These are phyloP conservation scores for Acephala macrosclerotiorum DNA, from an alignment of 2,329 filamentous ascomycete genomes.

Conservation along the genomic window DNA sequence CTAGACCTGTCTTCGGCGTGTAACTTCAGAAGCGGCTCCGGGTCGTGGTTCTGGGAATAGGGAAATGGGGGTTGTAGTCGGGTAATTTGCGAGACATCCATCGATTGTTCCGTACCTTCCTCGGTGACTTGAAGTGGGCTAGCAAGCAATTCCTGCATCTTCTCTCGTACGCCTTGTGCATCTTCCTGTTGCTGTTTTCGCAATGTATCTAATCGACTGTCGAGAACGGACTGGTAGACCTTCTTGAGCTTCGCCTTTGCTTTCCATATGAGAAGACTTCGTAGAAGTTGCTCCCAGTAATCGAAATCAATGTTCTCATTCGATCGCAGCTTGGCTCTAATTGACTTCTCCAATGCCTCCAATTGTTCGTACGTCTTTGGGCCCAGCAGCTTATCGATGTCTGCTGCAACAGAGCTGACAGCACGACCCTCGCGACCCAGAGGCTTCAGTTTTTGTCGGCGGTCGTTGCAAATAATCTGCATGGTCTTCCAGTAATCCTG, in stretches of 20 bases:
- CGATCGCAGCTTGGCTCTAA: conserved; percentile 83
- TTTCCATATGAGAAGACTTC: conserved; percentile 88
- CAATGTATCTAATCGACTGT: conserved; percentile 71
- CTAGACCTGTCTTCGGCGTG: conserved; percentile 68
- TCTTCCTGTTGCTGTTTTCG: conserved; percentile 72
- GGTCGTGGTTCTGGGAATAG: conserved; percentile 61
- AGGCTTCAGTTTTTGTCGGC: conserved; percentile 69
- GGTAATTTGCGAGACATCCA: conserved; percentile 27
- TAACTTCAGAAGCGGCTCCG: conserved; percentile 70
- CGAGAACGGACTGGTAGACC: conserved; percentile 78
- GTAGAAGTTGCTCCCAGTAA: conserved; percentile 94
- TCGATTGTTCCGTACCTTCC: conserved; percentile 34
- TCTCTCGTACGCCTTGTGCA: conserved; percentile 62
- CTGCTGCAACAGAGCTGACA: conserved; percentile 81
- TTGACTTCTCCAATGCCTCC: conserved; percentile 86
- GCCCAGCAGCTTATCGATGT: conserved; percentile 86
- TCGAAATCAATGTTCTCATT: conserved; percentile 91
- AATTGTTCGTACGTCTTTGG: conserved; percentile 89
- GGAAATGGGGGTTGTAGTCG: conserved; percentile 42
- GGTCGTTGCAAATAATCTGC: conserved; percentile 82
- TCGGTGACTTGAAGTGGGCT: conserved; percentile 42
- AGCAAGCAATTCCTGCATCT: conserved; percentile 58
- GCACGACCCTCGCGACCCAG: conserved; percentile 70
- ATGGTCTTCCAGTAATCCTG: conserved; percentile 93
- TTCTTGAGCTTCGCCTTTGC: conserved; percentile 84